A percentile compares a stretch with the other conserved stretches of the same genome.
phyloP scores from a whole-genome alignment of 179 eudicot genomes.

The Beta corolliflora region DNA sequence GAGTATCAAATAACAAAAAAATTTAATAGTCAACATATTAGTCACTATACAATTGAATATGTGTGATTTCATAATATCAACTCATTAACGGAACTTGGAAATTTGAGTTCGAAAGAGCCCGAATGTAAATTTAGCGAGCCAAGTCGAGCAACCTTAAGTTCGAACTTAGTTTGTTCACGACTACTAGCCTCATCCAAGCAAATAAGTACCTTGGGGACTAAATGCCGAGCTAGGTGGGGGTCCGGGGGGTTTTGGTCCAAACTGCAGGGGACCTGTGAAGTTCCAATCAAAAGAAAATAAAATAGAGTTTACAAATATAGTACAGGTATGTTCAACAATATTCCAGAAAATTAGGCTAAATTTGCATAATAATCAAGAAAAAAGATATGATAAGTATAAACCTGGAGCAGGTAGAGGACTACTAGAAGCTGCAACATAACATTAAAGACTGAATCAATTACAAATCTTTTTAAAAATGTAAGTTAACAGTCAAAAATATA shows the following conservation, averaged over 20 bases:
- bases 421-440: constrained; percentile 31
- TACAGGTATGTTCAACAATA: neutral
- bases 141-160: no score
- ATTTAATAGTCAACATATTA: no score
- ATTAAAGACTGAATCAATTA: neutral
- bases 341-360: neutral
- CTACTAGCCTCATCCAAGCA: neutral
- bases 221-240: constrained; percentile 20
- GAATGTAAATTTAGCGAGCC: no score
- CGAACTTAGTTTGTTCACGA: no score
- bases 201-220: constrained; percentile 27
- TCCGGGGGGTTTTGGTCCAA: constrained; percentile 24
- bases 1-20: no score
- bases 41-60: no score
- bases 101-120: no score
- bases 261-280: constrained; percentile 26
- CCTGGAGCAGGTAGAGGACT: constrained; percentile 51
- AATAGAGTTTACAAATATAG: neutral
- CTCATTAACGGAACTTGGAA: no score
- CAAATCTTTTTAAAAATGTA: no score
- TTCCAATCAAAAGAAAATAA: neutral
- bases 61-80: no score
- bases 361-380: neutral
- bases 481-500: no score
- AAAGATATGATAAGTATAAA: neutral